Base-by-base conservation (phyloP, 345 rosid genomes). In the Crucihimalaya himalaica region DNA sequence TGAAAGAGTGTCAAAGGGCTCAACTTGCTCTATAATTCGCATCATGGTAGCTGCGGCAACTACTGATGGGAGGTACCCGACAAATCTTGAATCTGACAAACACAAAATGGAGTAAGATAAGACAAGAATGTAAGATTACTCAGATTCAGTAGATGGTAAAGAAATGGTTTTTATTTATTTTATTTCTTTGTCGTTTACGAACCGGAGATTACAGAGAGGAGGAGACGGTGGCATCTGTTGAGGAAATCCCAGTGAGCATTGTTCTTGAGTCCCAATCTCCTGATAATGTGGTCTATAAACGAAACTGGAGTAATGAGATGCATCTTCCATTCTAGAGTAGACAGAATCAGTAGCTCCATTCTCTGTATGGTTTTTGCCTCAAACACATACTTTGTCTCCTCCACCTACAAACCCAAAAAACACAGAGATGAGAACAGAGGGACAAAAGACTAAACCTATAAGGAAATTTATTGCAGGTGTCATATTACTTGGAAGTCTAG, bases 281-380 rank as follows among this genome's bases (percentile, higher is more conserved):
- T 75, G 6, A 87, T 62, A 34, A 92, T 79, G 75, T 87, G 88
- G 79, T 96, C 95, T 15, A 92, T 34, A 56, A 95, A 95, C 18
- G 99, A 90, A 39, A 89, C 72, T 19, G 97, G 91, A 21, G 99
- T 89, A 37, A 90, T 74, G 10, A 88, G 97, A 78, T 88, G 90
- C 99, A 95, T 95, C 84, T 81, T 86, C 99, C 99, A 95, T 61
- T 82, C 47, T 12, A 95, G 90, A 8, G 96, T 78, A 9, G 99
- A 90, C 5, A 95, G 88, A 42, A 95, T 81, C 84, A 95, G 69
- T n/a, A 95, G 66, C 88, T 95, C 99, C 97, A 95, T 95, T 83
- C 91, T 87, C 81, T 95, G 97, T 28, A 95, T 86, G 27, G 88
- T 85, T 75, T 90, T 92, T 6, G 97, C 89, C 72, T 95, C 93